These are phyloP conservation scores for Penicillium sp. DNA, from an alignment of 2,329 filamentous ascomycete species.

Conservation along the genomic window DNA sequence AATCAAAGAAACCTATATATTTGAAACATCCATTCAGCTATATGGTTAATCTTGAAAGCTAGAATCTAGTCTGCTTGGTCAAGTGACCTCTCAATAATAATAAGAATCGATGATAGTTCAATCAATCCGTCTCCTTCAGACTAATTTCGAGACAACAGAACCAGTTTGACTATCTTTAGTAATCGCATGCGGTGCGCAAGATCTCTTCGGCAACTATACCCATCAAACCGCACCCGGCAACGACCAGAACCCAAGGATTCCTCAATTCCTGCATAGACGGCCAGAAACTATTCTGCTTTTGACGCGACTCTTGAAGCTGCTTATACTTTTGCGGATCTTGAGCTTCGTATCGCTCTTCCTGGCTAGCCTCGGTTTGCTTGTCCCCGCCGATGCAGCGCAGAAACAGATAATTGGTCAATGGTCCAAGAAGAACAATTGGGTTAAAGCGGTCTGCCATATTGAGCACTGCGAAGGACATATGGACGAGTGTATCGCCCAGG, in stretches of 20 bases:
- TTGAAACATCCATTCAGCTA: too few species aligned
- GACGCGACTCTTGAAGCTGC: conserved; percentile 49
- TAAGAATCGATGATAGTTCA: too few species aligned
- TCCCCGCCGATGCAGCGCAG: conserved; percentile 54
- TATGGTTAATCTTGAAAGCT: too few species aligned
- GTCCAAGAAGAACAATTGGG: conserved; percentile 43
- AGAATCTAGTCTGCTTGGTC: too few species aligned
- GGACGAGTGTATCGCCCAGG: conserved; percentile 42
- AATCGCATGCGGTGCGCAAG: conserved; percentile 11
- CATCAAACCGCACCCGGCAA: conserved; percentile 47
- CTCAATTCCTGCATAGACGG: conserved; percentile 45
- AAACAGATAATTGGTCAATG: conserved; percentile 54
- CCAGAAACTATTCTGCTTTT: conserved; percentile 57
- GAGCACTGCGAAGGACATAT: conserved; percentile 55
- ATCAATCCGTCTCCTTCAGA: too few species aligned
- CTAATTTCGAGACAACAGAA: too few species aligned
- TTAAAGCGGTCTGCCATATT: conserved; percentile 52
- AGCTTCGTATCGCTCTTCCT: conserved; percentile 49
- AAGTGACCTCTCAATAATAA: too few species aligned
- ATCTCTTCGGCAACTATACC: conserved; percentile 46
- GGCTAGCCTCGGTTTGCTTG: conserved; percentile 49
- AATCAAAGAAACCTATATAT: too few species aligned
- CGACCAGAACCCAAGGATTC: conserved; percentile 54
- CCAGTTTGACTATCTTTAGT: too few species aligned
- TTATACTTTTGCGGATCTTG: conserved; percentile 49